Percentiles rank a stretch among this genome's conserved stretches.
These are phyloP conservation scores for Claviceps maximensis DNA, from an alignment of 2,329 filamentous ascomycete genomes.

Conservation along the genomic window DNA sequence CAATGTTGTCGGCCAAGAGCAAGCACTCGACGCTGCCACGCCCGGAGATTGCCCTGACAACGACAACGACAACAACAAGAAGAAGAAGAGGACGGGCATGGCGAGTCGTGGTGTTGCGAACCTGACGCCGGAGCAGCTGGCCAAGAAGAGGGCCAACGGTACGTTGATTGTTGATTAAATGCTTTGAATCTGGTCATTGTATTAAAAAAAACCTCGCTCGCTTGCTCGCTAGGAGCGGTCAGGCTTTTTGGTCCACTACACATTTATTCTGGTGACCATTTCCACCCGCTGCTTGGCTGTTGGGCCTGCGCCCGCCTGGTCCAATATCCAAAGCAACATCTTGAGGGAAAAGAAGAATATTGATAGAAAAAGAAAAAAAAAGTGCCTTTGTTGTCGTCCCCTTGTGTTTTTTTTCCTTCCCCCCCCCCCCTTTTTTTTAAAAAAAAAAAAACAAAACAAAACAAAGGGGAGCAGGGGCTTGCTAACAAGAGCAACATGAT, in stretches of 20 bases:
- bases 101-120: conserved; percentile 43
- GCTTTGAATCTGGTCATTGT: background rate
- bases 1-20: background rate
- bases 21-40: conserved; percentile 6
- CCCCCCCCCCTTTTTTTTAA: background rate
- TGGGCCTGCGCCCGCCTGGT: too few species aligned
- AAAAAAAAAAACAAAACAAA: background rate
- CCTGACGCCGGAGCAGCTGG: conserved; percentile 60
- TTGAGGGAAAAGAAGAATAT: too few species aligned
- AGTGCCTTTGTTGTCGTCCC: too few species aligned
- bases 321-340: too few species aligned
- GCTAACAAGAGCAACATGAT: background rate
- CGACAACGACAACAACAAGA: too few species aligned
- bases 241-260: background rate
- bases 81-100: conserved; percentile 33
- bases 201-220: background rate
- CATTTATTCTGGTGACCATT: background rate
- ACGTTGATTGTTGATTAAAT: conserved; percentile 12
- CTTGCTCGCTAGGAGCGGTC: too few species aligned
- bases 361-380: too few species aligned
- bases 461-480: background rate
- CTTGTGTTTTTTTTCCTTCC: background rate
- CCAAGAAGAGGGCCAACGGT: conserved; percentile 51
- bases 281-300: background rate
- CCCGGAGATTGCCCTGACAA: conserved; percentile 5